Conservation (phyloP, 331 rosid genomes). For the Malus hybrid region DNA sequence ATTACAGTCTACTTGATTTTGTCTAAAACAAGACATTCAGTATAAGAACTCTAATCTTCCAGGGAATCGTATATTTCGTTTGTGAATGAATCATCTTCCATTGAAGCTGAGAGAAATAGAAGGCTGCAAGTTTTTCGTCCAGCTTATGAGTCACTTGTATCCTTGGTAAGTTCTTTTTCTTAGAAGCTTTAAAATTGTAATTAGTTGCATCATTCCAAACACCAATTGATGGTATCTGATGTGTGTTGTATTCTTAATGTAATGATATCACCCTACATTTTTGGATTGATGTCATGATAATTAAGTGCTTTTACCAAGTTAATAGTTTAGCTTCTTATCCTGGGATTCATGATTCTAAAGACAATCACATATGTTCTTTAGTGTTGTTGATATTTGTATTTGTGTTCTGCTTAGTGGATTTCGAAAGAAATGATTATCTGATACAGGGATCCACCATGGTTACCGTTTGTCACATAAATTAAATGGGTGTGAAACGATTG, state of each 20-base stretch:
- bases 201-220: not conserved
- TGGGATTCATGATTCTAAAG: not conserved
- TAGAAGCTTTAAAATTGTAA: not conserved
- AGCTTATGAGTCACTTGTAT: constrained; percentile 30
- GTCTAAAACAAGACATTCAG: constrained; percentile 20
- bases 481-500: not conserved
- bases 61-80: constrained; percentile 72
- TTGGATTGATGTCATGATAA: not conserved
- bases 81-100: constrained; percentile 54
- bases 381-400: not conserved
- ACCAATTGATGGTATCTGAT: not conserved
- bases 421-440: not conserved
- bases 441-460: not conserved
- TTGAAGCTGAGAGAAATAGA: constrained; percentile 84
- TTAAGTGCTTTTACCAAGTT: not conserved
- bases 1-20: constrained; percentile 5
- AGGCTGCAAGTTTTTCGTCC: constrained; percentile 82
- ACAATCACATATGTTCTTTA: not conserved
- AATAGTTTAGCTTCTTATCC: not conserved
- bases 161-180: constrained; percentile 50
- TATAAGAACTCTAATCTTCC: constrained; percentile 25
- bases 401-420: not conserved
- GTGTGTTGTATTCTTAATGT: constrained; percentile 8
- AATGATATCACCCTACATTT: not conserved
- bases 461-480: not conserved